Evolutionary conservation across 208 protist species (phyloP).

Genomic region (Trypanosoma avium): DNA sequence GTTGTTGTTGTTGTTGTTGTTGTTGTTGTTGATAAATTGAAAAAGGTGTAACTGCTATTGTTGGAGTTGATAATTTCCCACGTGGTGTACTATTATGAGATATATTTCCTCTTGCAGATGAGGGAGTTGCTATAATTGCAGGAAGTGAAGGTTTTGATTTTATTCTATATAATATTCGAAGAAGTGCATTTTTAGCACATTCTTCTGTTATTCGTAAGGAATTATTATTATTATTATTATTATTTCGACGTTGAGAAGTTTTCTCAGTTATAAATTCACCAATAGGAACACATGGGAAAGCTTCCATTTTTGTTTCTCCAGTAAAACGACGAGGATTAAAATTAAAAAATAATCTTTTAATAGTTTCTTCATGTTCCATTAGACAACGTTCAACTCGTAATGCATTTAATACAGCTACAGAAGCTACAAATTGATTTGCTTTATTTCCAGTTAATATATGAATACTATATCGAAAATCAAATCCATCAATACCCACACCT

Average conservation of each 20-base stretch:
- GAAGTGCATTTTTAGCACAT: constrained; percentile 44
- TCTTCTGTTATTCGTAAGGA: constrained; percentile 29
- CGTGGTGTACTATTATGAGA: constrained; percentile 5
- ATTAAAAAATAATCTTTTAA: constrained; percentile 50
- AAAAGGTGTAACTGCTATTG: not conserved
- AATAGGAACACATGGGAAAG: not conserved
- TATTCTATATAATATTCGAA: constrained; percentile 37
- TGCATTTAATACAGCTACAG: constrained; percentile 39
- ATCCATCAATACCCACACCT: not conserved
- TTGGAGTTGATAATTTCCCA: constrained; percentile 1
- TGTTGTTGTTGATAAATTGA: not conserved
- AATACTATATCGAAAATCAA: constrained; percentile 61
- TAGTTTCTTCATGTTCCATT: constrained; percentile 38
- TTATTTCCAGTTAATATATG: constrained; percentile 67
- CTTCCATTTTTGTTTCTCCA: constrained; percentile 14
- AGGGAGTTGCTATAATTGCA: not conserved
- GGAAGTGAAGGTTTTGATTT: not conserved
- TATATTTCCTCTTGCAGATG: not conserved
- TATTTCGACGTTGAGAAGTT: not conserved
- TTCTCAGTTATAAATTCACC: constrained; percentile 4
- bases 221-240: no score
- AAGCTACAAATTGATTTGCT: constrained; percentile 50
- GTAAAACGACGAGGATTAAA: not conserved
- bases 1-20: no score
- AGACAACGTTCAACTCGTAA: constrained; percentile 33